Base-by-base conservation (phyloP, 2,329 filamentous ascomycete genomes). In the Fusarium sp. region DNA sequence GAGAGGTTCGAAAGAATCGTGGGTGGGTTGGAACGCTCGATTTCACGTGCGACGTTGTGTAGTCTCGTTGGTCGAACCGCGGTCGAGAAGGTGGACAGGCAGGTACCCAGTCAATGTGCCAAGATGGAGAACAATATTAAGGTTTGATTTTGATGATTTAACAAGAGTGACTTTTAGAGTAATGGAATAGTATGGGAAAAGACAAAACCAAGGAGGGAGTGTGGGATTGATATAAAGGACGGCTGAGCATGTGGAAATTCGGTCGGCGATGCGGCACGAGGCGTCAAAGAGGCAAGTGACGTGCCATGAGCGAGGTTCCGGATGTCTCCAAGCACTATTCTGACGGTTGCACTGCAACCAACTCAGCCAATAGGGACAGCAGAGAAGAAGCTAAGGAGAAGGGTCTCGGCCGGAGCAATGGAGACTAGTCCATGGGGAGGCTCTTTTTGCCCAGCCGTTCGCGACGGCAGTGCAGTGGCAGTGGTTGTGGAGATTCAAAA, bases 181-280 rank as follows among this genome's bases (percentile, higher is more conserved):
- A 34, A 49, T 50, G 10, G 10, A n/a, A n/a, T 28, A 50, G 56
- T 22, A 53, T 56, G 54, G 33, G 36, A 57, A 44, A 36, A 42
- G 28, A 40, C 21, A 39, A 38, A 19, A 53, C 21, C 9, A 50
- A 42, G 36, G 46, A 24, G 43, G 39, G 61, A 66, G 52, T 51
- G 44, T 39, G 45, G 34, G 45, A 47, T 46, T 43, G 34, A 53
- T 53, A 57, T 59, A 61, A 28, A 40, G n/a, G 43, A 38, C 24
- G 43, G 26, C 33, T 33, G 13, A 56, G 38, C 61, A 62, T 57
- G 43, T 58, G 61, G 31, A 13, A 33, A 36, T 46, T 33, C 57
- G 44, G 50, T 64, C 66, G 69, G 73, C 51, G 69, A 55, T 68
- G 72, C 70, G 71, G 70, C 66, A 72, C 62, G 57, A 65, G 58